Percentiles rank a stretch among this genome's conserved stretches.
Conservation (phyloP, 176 grass and related monocot species). For the Oryza rufipogon region DNA sequence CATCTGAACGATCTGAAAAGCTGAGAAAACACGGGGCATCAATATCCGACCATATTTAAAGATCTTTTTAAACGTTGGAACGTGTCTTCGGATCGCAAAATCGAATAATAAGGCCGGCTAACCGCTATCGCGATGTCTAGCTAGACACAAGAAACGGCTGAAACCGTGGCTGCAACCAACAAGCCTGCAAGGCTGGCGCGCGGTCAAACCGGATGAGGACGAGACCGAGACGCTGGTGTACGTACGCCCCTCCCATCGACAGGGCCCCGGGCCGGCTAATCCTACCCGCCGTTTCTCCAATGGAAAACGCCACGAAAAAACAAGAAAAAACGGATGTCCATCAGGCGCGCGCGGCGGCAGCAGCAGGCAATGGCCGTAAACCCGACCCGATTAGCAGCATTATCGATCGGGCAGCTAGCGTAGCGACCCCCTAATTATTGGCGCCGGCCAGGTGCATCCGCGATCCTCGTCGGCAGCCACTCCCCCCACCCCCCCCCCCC, state of each 20-base stretch:
- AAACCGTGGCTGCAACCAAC: background rate
- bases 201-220: background rate
- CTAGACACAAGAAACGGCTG: background rate
- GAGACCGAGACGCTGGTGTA: too few relatives aligned
- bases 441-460: background rate
- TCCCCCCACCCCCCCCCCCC: too few relatives aligned
- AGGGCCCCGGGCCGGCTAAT: too few relatives aligned
- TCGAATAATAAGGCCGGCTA: too few relatives aligned
- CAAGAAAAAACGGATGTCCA: background rate
- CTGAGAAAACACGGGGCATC: background rate
- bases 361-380: background rate
- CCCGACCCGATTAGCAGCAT: background rate
- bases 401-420: background rate
- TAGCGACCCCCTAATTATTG: background rate
- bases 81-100: too few relatives aligned
- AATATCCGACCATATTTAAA: background rate
- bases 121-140: too few relatives aligned
- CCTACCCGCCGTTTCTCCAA: background rate
- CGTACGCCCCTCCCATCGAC: too few relatives aligned
- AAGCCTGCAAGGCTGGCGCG: too few relatives aligned
- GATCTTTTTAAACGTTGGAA: background rate
- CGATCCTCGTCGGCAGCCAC: background rate
- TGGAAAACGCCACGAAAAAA: background rate
- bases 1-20: too few relatives aligned
- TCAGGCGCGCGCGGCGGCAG: too few relatives aligned